A percentile compares a stretch with the other conserved stretches of the same genome.
phyloP scores from a whole-genome alignment of 805 yeast species.

The Kodamaea lidongshanica region DNA sequence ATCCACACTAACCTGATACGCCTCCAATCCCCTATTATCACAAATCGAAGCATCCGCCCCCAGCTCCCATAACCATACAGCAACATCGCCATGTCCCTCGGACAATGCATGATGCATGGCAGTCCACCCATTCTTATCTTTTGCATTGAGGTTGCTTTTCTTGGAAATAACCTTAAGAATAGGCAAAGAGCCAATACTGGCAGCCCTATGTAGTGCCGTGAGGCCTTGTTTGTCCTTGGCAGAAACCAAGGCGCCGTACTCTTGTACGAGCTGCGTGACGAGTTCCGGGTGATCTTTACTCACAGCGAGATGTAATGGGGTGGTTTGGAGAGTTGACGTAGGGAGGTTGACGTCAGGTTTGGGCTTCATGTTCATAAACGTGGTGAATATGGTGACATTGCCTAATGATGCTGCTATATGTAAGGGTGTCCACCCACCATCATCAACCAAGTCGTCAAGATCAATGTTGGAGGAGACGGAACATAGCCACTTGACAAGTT shows the following conservation, averaged over 20 bases:
- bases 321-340: slow-evolving; percentile 62
- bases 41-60: slow-evolving; percentile 59
- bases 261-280: slow-evolving; percentile 46
- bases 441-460: slow-evolving; percentile 63
- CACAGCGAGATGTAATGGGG: slow-evolving; percentile 71
- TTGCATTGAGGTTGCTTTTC: slow-evolving; percentile 58
- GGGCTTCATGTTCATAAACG: slow-evolving; percentile 38
- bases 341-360: slow-evolving; percentile 55
- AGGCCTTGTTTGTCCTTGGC: slow-evolving; percentile 61
- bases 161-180: slow-evolving; percentile 50
- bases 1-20: slow-evolving; percentile 32
- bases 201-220: slow-evolving; percentile 77
- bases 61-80: slow-evolving; percentile 48
- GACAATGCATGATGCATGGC: slow-evolving; percentile 86
- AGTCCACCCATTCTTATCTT: slow-evolving; percentile 74
- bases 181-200: slow-evolving; percentile 61
- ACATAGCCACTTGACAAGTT: slow-evolving; percentile 42
- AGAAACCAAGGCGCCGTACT: slow-evolving; percentile 55
- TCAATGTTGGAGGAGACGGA: slow-evolving; percentile 33
- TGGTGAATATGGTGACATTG: slow-evolving; percentile 43
- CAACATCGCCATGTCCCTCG: slow-evolving; percentile 82
- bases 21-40: slow-evolving; percentile 46
- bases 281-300: slow-evolving; percentile 57
- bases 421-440: slow-evolving; percentile 81
- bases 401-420: slow-evolving; percentile 83